A percentile compares a stretch with the other conserved stretches of the same genome.
Evolutionary conservation across 352 stramenopile genomes (phyloP).

Genomic region (Phytophthora megakarya): DNA sequence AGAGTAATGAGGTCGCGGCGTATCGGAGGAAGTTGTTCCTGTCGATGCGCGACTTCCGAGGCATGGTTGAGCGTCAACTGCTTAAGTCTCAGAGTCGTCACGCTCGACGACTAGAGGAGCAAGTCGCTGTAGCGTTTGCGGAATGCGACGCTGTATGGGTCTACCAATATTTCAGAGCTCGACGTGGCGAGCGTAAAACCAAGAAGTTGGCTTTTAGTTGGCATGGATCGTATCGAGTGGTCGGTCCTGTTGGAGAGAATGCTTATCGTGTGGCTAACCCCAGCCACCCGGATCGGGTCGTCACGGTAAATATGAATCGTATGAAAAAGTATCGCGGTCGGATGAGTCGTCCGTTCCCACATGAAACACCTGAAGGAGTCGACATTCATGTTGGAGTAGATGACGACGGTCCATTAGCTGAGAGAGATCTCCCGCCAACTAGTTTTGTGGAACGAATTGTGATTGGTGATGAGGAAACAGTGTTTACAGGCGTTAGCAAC

Average conservation of each 20-base stretch:
- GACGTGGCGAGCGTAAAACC: neutral
- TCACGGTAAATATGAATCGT: conserved; percentile 5
- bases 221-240: neutral
- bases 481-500: neutral
- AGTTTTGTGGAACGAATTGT: conserved; percentile 7
- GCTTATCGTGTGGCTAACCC: neutral
- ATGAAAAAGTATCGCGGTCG: neutral
- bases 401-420: neutral
- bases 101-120: too few relatives aligned
- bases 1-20: neutral
- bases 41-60: neutral
- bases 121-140: neutral
- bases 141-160: too few relatives aligned
- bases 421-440: neutral
- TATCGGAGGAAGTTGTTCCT: neutral
- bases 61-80: neutral
- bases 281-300: neutral
- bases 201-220: conserved; percentile 6
- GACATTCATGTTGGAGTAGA: neutral
- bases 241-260: neutral
- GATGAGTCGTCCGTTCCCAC: neutral
- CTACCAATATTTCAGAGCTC: too few relatives aligned
- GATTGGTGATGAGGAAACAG: conserved; percentile 2
- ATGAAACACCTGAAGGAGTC: neutral
- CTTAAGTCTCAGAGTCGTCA: conserved; percentile 1